phyloP scores from a whole-genome alignment of 768 basidiomycete species.

The Xanthoconium stramineum region DNA sequence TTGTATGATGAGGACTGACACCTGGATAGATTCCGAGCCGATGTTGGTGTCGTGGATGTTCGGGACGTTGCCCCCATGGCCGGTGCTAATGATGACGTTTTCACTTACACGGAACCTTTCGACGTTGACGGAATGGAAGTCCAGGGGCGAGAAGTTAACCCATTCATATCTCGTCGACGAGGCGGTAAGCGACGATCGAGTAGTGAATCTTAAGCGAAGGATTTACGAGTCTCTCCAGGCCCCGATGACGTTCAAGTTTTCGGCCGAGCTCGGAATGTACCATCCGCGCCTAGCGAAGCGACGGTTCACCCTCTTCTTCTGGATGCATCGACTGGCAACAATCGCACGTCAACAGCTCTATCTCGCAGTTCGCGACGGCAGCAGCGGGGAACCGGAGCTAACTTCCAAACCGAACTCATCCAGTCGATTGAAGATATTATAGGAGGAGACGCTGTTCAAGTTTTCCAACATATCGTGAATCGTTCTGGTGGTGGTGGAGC shows the following conservation, averaged over 20 bases:
- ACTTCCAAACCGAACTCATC: constrained; percentile 55
- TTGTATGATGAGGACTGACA: constrained; percentile 14
- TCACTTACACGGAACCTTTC: constrained; percentile 54
- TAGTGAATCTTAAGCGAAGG: not conserved
- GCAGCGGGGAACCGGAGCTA: constrained; percentile 50
- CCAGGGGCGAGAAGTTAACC: constrained; percentile 38
- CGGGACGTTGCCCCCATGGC: constrained; percentile 30
- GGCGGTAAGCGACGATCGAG: constrained; percentile 27
- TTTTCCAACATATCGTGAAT: constrained; percentile 79
- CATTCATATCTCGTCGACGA: constrained; percentile 54
- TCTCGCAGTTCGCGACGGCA: constrained; percentile 51
- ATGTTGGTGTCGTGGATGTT: constrained; percentile 38
- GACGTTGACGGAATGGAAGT: constrained; percentile 44
- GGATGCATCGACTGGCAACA: constrained; percentile 49
- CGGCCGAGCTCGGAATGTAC: constrained; percentile 53
- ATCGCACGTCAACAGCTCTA: constrained; percentile 43
- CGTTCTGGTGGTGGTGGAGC: constrained; percentile 44
- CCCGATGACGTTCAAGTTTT: constrained; percentile 62
- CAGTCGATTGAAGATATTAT: constrained; percentile 81
- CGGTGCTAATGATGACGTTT: constrained; percentile 43
- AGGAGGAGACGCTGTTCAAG: constrained; percentile 75
- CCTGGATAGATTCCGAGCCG: constrained; percentile 36
- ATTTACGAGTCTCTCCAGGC: constrained; percentile 23
- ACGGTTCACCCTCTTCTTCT: constrained; percentile 81
- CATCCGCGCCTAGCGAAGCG: constrained; percentile 57